Evolutionary conservation across 257 asterid species (phyloP).

Genomic region (Asclepias syriaca): DNA sequence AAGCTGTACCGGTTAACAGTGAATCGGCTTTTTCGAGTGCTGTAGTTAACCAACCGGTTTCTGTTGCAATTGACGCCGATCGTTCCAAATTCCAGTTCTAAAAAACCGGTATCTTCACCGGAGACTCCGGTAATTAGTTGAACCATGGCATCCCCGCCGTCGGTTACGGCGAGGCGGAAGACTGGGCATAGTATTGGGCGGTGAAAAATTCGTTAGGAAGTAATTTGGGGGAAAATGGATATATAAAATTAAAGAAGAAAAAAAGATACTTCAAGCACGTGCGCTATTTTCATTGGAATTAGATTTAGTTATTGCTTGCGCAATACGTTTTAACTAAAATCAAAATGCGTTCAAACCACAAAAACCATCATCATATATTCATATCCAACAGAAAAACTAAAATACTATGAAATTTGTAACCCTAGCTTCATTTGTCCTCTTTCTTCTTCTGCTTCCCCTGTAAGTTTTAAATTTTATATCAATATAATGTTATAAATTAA

Average conservation of each 20-base stretch:
- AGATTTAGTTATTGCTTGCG: too few relatives aligned
- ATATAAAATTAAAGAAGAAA: neutral
- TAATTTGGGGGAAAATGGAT: slow-evolving; percentile 28
- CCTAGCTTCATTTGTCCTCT: too few relatives aligned
- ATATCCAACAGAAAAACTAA: too few relatives aligned
- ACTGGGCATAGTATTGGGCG: slow-evolving; percentile 30
- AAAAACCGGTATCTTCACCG: slow-evolving; percentile 29
- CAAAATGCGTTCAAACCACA: too few relatives aligned
- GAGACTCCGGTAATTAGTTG: slow-evolving; percentile 27
- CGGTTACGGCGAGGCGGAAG: slow-evolving; percentile 18
- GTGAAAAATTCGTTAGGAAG: slow-evolving; percentile 36
- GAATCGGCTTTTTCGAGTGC: slow-evolving; percentile 28
- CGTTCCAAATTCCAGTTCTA: slow-evolving; percentile 30
- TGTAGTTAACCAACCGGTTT: slow-evolving; percentile 36
- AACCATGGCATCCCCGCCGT: slow-evolving; percentile 32
- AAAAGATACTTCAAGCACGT: too few relatives aligned
- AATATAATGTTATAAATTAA: too few relatives aligned
- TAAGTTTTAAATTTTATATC: too few relatives aligned
- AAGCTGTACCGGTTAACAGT: slow-evolving; percentile 27
- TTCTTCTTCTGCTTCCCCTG: too few relatives aligned
- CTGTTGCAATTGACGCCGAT: slow-evolving; percentile 34
- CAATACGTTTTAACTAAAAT: too few relatives aligned
- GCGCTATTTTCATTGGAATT: too few relatives aligned
- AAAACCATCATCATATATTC: too few relatives aligned
- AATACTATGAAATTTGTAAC: too few relatives aligned